phyloP scores from a whole-genome alignment of 202 grass and related monocot species.

The Schoenoplectus tabernaemontani region DNA sequence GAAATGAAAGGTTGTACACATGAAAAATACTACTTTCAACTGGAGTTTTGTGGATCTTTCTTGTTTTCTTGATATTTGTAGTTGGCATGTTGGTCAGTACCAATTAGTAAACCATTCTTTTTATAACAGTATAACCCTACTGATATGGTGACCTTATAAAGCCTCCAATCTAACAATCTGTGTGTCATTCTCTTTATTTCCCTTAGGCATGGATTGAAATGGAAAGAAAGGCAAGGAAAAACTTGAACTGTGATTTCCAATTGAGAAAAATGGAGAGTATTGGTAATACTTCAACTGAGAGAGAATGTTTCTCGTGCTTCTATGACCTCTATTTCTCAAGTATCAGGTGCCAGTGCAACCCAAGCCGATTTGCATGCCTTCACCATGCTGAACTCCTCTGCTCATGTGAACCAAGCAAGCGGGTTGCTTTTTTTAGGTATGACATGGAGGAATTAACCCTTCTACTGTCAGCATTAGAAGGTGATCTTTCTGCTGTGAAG shows the following conservation, averaged over 20 bases:
- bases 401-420: conserved; percentile 55
- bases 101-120: neutral
- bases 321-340: conserved; percentile 91
- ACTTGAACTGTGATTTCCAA: conserved; percentile 21
- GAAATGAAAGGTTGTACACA: neutral
- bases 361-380: conserved; percentile 65
- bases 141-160: neutral
- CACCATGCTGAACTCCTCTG: conserved; percentile 63
- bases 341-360: conserved; percentile 63
- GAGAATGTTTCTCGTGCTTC: conserved; percentile 83
- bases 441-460: conserved; percentile 52
- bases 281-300: conserved; percentile 55
- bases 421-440: conserved; percentile 39
- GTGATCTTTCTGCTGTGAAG: conserved; percentile 34
- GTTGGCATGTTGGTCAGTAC: neutral
- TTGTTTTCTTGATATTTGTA: neutral
- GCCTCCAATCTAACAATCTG: neutral
- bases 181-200: conserved; percentile 1
- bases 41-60: neutral
- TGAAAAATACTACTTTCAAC: neutral
- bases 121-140: neutral
- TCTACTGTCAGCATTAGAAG: conserved; percentile 67
- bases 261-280: conserved; percentile 46
- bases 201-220: conserved; percentile 58
- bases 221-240: conserved; percentile 41